Evolutionary conservation across 2,329 filamentous ascomycete genomes (phyloP), one percentile per base, ranked within the genome.

Genomic region (Chrysoporthe cubensis): DNA sequence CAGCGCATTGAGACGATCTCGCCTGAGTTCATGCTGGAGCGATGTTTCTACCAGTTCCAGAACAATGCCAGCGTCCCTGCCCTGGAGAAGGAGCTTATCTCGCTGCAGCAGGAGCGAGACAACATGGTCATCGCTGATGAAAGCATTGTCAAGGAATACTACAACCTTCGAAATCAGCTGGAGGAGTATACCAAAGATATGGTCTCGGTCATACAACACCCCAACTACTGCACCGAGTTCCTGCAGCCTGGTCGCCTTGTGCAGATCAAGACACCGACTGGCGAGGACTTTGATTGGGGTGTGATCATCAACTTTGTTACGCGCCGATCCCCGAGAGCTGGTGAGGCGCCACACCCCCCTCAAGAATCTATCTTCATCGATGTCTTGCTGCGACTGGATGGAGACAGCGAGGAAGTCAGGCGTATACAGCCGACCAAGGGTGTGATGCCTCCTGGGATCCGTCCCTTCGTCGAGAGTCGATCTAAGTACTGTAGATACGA

Each of bases 1-100:
- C 90, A 98, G 79, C 88, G 96, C 80, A 95, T 99, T n/a, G 96
- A 99, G 78, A 95, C 94, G n/a, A 97, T 99, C 62, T 98, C 94
- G 9, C 96, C 96, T 2, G 95, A 99, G 75, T 98, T 93, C 76
- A 99, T 99, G 96, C 84, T 99, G n/a, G 94, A 98, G 82, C 88
- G 91, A 73, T 99, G 96, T 76, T 99, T 99, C 82, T 96, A 93
- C 79, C 96, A 99, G 79, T 99, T 99, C 80, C 96, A 99, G 78
- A 98, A 97, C 74, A 93, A 93, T 1, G 92, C 95, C 13, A 94
- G 91, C 72, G 93, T 97, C 9, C 91, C 92, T 26, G 84, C 85
- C 14, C 80, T 98, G 32, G 96, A 99, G 79, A 93, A 92, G 77
- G 90, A 97, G 72, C 82, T 98, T 69, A 88, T 89, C 76, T 86